These are phyloP conservation scores for Heliosperma pusillum DNA, from an alignment of 148 eudicot species.

Conservation along the genomic window DNA sequence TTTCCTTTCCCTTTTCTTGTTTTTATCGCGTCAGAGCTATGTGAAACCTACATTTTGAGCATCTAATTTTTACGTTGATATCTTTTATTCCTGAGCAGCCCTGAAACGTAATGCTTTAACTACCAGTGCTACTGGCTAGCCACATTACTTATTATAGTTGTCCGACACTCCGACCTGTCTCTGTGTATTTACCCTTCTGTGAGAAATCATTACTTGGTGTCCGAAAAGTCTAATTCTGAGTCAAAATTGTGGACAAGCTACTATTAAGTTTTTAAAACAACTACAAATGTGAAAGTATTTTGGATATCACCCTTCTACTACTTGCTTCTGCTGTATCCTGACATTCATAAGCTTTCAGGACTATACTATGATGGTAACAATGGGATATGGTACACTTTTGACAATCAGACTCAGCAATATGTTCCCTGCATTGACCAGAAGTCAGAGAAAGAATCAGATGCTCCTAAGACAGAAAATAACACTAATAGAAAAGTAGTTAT, in stretches of 20 bases:
- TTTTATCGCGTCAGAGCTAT: neutral
- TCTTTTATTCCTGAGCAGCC: neutral
- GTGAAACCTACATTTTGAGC: neutral
- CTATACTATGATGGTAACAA: conserved; percentile 92
- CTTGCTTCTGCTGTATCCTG: conserved; percentile 8
- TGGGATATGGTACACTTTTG: conserved; percentile 85
- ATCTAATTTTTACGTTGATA: neutral
- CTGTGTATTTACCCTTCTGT: too few relatives aligned
- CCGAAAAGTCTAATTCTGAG: too few relatives aligned
- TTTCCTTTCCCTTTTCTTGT: neutral
- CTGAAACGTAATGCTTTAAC: neutral
- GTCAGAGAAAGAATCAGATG: conserved; percentile 50
- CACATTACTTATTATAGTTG: too few relatives aligned
- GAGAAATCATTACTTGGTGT: too few relatives aligned
- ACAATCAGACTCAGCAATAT: conserved; percentile 82
- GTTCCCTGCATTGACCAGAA: conserved; percentile 73
- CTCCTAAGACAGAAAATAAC: conserved; percentile 55
- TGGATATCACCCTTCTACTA: neutral
- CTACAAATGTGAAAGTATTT: neutral
- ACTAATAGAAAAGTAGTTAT: conserved; percentile 64
- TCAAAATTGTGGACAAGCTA: too few relatives aligned
- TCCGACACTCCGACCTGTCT: too few relatives aligned
- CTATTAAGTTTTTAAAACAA: neutral
- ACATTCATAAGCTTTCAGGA: conserved; percentile 43
- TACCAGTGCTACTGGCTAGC: too few relatives aligned